Evolutionary conservation across 306 rosid species (phyloP), one percentile per base, ranked within the genome.

Genomic region (Cyclanthera cordifolia): DNA sequence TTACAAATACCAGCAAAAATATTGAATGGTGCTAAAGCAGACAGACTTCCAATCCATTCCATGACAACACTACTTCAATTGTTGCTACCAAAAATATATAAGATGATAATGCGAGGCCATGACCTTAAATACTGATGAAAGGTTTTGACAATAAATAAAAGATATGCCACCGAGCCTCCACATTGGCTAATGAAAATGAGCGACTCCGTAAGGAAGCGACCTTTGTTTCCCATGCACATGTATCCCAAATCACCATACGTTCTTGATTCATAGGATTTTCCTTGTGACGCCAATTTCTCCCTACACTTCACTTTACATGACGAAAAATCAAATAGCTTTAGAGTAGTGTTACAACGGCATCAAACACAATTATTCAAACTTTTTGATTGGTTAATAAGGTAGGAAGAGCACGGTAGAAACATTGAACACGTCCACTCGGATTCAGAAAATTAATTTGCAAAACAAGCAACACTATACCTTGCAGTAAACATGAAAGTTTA

Each of bases 201-300:
- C 54, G 79, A 30, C 59, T 91, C 96, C 4, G 96, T 79, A 48
- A 87, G 14, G 83, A 58, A 82, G 37, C 92, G 92, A 66, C 97
- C 97, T 0, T 72, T 65, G 47, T 34, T 74, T 77, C 96, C 97
- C 76, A 84, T 76, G 72, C 90, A 74, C 73, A 63, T 73, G 60
- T 87, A 77, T 25, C 97, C 96, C 71, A 89, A 67, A 77, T 91
- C 97, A 41, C 95, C 96, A 63, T 85, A 91, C 5, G 92, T 82
- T 69, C 64, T 79, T 69, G 69, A 34, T 70, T 81, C 82, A 10
- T 39, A 49, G 73, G 83, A 71, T 45, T 84, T 73, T 53, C 79
- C 87, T 53, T 86, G 83, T 6, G 80, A 72, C 58, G 90, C 82
- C 75, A 80, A 81, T 71, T 82, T 88, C 23, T 79, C 86, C 75